These are phyloP conservation scores for Trichoderma hamatum DNA, from an alignment of 2,329 filamentous ascomycete species.

Conservation along the genomic window DNA sequence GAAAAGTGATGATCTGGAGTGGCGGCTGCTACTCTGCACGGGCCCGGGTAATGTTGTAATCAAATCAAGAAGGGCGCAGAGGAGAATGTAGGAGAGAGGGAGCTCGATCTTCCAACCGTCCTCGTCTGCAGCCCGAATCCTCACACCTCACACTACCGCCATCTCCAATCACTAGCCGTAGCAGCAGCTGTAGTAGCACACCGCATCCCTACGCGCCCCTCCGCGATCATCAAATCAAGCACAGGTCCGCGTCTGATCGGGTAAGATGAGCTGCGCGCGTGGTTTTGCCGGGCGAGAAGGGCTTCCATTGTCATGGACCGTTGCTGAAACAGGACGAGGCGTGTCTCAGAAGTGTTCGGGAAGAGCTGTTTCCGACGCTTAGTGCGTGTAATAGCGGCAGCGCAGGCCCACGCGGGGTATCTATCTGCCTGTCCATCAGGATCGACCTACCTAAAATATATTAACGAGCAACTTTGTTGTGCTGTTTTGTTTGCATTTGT, in stretches of 20 bases:
- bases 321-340: constrained; percentile 18
- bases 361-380: constrained; percentile 11
- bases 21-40: background rate
- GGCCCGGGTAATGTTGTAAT: background rate
- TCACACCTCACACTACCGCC: no score
- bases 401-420: background rate
- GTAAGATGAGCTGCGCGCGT: constrained; percentile 2
- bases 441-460: background rate
- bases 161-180: background rate
- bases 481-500: background rate
- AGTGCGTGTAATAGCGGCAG: constrained; percentile 4
- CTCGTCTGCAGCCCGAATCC: background rate
- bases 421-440: background rate
- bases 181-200: background rate
- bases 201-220: background rate
- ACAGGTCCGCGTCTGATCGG: background rate
- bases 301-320: background rate
- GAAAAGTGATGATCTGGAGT: background rate
- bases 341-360: constrained; percentile 20
- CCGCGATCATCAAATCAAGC: no score
- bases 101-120: background rate
- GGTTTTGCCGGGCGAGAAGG: background rate
- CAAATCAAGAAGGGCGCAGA: background rate
- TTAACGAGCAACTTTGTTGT: background rate
- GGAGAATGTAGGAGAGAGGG: background rate